Evolutionary conservation across 768 basidiomycete genomes (phyloP), one percentile per base, ranked within the genome.

Genomic region (Ephemerocybe angulata): DNA sequence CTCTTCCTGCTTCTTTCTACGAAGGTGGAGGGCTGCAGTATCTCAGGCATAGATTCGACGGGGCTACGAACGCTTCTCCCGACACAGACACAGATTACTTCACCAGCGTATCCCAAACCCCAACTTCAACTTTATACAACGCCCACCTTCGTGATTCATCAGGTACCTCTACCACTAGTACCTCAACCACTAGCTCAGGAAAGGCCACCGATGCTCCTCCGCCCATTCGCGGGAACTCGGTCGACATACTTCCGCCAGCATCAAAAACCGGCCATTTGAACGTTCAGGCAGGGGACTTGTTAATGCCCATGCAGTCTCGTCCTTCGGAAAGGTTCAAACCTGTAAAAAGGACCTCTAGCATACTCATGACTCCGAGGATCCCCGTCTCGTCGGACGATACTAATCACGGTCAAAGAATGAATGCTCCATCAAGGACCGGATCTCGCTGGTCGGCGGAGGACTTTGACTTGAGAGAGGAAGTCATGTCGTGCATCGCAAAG

Each of bases 401-500:
- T 25, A 64, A 72, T 46, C 57, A 60, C 8, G 63, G 66, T 28
- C 62, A 64, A 43, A 61, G 53, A 59, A 21, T 58, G 54, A 31
- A 56, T 53, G 29, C 58, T 56, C 25, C 63, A 63, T 29, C 55
- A 58, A 40, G 37, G 53, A 31, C 27, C 57, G 30, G 57, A 60
- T 38, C 48, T 2, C 65, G 67, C 11, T 58, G 76, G 51, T 68
- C 77, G 29, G 74, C 72, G 7, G 88, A 87, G 24, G 92, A 95
- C 21, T 95, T 98, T 61, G 93, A 98, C 67, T 81, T 98, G n/a
- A 83, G 92, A 31, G 92, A 94, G 61, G 94, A 92, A 61, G 95
- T 99, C 29, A 94, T 98, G 93, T 88, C 90, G 1, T 96, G 93
- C 68, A 95, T 99, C 57, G 94, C 96, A 1, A 95, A 96, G 68